Evolutionary conservation across 257 asterid species (phyloP).

Genomic region (Solanum pennellii): DNA sequence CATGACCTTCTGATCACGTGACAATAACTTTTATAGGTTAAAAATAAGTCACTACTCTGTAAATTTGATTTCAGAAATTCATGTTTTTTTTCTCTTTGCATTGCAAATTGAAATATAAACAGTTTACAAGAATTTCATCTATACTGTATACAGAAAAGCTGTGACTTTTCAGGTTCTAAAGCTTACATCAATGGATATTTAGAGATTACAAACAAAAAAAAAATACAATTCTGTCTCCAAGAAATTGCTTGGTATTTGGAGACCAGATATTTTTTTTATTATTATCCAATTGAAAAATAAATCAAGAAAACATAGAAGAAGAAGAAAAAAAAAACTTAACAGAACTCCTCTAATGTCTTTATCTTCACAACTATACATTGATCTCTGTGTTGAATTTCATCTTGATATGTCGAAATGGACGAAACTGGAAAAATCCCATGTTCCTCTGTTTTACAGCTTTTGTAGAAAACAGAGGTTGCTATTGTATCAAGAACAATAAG

Average conservation of each 20-base stretch:
- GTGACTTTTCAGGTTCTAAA: not conserved
- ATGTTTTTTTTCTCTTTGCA: not conserved
- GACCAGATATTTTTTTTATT: not conserved
- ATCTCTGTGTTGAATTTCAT: conserved; percentile 16
- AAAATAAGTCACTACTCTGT: not conserved
- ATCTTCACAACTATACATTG: not conserved
- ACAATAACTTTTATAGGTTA: not conserved
- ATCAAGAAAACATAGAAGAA: not conserved
- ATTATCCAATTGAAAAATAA: not conserved
- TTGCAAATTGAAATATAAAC: not conserved
- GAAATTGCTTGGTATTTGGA: not conserved
- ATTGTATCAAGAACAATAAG: conserved; percentile 42
- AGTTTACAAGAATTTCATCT: not conserved
- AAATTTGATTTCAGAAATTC: not conserved
- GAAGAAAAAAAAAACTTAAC: not conserved
- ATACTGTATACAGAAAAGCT: not conserved
- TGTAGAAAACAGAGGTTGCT: conserved; percentile 27
- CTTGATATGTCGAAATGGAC: not conserved
- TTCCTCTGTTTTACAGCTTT: conserved; percentile 22
- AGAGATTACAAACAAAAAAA: not conserved
- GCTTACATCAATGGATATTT: not conserved
- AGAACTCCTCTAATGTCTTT: conserved; percentile 19
- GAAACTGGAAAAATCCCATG: not conserved
- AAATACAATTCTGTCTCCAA: not conserved
- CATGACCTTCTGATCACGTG: not conserved